Conservation (phyloP, 2,329 filamentous ascomycete genomes). For the Calonectria crousiana region DNA sequence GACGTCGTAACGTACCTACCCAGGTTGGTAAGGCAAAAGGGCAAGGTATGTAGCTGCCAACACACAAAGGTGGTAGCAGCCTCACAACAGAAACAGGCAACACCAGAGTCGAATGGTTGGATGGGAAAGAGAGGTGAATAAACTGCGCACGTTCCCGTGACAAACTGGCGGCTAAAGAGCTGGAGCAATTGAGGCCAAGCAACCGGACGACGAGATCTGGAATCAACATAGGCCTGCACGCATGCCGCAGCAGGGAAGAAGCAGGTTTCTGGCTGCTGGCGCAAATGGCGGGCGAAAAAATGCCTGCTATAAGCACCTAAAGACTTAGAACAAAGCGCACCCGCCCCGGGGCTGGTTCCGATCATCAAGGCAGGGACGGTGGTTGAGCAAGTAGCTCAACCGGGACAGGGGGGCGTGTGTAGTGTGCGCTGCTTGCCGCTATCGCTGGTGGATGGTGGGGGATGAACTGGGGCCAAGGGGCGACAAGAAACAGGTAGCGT, state of each 20-base stretch:
- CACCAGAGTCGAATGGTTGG: conserved; percentile 24
- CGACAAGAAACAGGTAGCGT: conserved; percentile 27
- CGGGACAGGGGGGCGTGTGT: conserved; percentile 9
- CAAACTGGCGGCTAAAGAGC: not conserved
- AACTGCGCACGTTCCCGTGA: not conserved
- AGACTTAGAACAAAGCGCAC: not conserved
- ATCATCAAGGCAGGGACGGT: conserved; percentile 10
- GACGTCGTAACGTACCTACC: conserved; percentile 14
- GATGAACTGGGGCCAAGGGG: conserved; percentile 32
- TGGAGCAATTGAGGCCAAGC: not conserved
- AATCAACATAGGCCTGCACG: conserved; percentile 3
- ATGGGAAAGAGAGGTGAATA: conserved; percentile 6
- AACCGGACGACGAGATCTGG: not conserved
- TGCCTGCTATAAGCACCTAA: not conserved
- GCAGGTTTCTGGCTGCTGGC: not conserved
- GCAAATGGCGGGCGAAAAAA: conserved; percentile 3
- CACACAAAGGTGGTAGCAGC: conserved; percentile 25
- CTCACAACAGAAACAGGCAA: conserved; percentile 27
- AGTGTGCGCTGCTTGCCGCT: not conserved
- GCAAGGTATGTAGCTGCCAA: conserved; percentile 19
- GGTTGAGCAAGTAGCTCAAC: conserved; percentile 6
- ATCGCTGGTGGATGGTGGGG: conserved; percentile 31
- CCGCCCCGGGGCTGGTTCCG: not conserved
- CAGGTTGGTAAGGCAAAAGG: conserved; percentile 9
- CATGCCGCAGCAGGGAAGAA: conserved; percentile 4